Evolutionary conservation across 805 yeast species (phyloP).

Genomic region (Starmerella etchellsii): DNA sequence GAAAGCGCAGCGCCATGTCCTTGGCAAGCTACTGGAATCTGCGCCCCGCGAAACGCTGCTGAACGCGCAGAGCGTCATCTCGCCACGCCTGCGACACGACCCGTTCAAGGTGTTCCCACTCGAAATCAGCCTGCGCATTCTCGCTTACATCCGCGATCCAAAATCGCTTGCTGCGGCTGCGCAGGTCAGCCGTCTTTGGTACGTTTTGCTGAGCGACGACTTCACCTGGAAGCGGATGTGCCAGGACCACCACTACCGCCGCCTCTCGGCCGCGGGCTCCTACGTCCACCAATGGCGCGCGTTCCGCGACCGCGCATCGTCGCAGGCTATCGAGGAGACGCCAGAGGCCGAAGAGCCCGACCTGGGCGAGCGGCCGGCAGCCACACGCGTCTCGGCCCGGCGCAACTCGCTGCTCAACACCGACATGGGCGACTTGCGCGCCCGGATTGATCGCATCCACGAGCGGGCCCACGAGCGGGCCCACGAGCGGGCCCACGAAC

Average conservation of each 20-base stretch:
- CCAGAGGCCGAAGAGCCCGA: slow-evolving; percentile 5
- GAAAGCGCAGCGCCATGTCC: slow-evolving; percentile 15
- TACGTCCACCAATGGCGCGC: slow-evolving; percentile 18
- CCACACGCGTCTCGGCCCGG: background rate
- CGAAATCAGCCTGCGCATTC: slow-evolving; percentile 68
- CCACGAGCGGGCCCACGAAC: no score
- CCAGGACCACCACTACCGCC: slow-evolving; percentile 27
- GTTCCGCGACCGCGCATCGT: slow-evolving; percentile 7
- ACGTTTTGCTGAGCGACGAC: slow-evolving; percentile 31
- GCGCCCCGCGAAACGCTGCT: slow-evolving; percentile 24
- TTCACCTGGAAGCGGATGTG: slow-evolving; percentile 33
- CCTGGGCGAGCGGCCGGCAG: background rate
- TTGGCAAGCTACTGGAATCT: slow-evolving; percentile 19
- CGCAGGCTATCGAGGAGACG: slow-evolving; percentile 13
- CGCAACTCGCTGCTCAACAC: background rate
- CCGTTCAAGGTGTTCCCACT: slow-evolving; percentile 48
- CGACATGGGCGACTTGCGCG: background rate
- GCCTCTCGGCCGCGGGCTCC: slow-evolving; percentile 27
- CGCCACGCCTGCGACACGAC: slow-evolving; percentile 30
- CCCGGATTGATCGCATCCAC: background rate
- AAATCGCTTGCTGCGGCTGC: slow-evolving; percentile 83
- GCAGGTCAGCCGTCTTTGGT: slow-evolving; percentile 79
- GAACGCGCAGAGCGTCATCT: slow-evolving; percentile 22
- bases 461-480: no score
- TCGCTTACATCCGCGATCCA: slow-evolving; percentile 73